Evolutionary conservation across 139 green algal genomes (phyloP).

Genomic region (Gonium pectorale): DNA sequence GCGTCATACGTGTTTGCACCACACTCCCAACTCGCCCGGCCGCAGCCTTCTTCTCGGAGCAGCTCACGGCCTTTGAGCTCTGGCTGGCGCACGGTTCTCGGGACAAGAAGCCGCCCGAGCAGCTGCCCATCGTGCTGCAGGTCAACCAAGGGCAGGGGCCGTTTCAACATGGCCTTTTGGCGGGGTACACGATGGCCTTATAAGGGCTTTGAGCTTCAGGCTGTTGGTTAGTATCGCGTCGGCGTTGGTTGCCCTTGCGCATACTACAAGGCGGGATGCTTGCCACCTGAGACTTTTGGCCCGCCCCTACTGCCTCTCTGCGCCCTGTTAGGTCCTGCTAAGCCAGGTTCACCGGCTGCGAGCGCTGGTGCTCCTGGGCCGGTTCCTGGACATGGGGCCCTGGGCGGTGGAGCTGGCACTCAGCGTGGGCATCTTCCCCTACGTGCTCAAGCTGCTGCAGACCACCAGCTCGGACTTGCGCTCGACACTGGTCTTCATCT

Average conservation of each 20-base stretch:
- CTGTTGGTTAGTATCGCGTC: no score
- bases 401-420: constrained; percentile 98
- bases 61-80: constrained; percentile 98
- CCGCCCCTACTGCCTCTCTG: not conserved
- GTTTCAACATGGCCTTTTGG: no score
- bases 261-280: no score
- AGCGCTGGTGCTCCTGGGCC: constrained; percentile 93
- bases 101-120: constrained; percentile 93
- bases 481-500: constrained; percentile 98
- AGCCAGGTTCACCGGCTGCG: constrained; percentile 94
- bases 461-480: constrained; percentile 94
- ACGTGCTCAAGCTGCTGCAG: constrained; percentile 99
- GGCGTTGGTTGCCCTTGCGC: no score
- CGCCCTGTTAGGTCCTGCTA: constrained; percentile 85
- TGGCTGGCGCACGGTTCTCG: constrained; percentile 91
- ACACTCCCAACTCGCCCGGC: no score
- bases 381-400: constrained; percentile 97
- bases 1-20: no score
- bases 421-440: constrained; percentile 98
- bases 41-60: constrained; percentile 95
- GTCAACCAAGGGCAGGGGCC: no score
- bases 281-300: no score
- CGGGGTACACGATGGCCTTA: no score
- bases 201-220: no score
- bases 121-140: constrained; percentile 99